Conservation (phyloP, 2,329 filamentous ascomycete genomes). For the Penicillium olsonii region DNA sequence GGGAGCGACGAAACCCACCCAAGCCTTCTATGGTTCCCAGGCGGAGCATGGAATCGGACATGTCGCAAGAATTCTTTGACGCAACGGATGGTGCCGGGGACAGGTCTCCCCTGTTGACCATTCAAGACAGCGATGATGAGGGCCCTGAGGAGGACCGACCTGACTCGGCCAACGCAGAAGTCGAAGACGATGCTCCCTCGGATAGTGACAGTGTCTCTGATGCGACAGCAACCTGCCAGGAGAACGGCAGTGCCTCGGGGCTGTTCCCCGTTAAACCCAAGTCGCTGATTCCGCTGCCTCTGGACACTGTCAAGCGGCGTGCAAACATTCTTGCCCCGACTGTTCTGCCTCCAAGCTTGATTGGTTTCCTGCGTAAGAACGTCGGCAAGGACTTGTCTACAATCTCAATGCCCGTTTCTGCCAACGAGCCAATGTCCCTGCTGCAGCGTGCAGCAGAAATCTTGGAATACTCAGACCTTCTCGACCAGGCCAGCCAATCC, state of each 20-base stretch:
- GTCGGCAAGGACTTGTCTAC: slow-evolving; percentile 96
- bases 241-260: slow-evolving; percentile 43
- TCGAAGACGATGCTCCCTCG: slow-evolving; percentile 61
- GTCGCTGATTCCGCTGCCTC: slow-evolving; percentile 73
- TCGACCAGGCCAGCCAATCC: slow-evolving; percentile 68
- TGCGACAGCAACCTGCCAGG: slow-evolving; percentile 36
- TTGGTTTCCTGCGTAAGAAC: slow-evolving; percentile 93
- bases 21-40: slow-evolving; percentile 57
- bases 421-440: slow-evolving; percentile 88
- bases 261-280: slow-evolving; percentile 77
- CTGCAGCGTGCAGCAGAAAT: slow-evolving; percentile 88
- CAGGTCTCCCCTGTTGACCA: slow-evolving; percentile 69
- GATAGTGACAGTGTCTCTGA: slow-evolving; percentile 59
- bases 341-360: slow-evolving; percentile 81
- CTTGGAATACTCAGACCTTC: slow-evolving; percentile 82
- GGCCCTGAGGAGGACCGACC: slow-evolving; percentile 42
- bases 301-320: slow-evolving; percentile 67
- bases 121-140: slow-evolving; percentile 72
- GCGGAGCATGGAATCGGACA: slow-evolving; percentile 77
- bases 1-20: slow-evolving; percentile 66
- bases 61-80: slow-evolving; percentile 91
- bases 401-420: slow-evolving; percentile 95
- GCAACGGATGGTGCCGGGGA: slow-evolving; percentile 67
- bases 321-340: slow-evolving; percentile 71
- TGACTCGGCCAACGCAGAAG: slow-evolving; percentile 44